Evolutionary conservation across 2,329 filamentous ascomycete genomes (phyloP).

Genomic region (Paecilomyces niveus): DNA sequence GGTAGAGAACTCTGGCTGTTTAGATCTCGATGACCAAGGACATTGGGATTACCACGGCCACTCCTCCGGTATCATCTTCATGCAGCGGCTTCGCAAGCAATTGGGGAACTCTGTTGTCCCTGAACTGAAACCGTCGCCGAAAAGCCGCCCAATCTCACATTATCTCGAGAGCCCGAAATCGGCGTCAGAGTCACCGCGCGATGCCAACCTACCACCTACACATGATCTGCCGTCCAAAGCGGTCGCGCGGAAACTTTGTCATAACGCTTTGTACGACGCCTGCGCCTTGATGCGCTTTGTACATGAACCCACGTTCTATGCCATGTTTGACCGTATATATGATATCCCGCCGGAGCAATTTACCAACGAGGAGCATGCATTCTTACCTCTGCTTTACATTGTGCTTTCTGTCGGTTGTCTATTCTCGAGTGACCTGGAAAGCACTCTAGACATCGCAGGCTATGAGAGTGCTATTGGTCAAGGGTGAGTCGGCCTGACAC

Average conservation of each 20-base stretch:
- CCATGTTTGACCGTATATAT: slow-evolving; percentile 70
- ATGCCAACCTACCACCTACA: slow-evolving; percentile 45
- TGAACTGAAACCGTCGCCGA: slow-evolving; percentile 50
- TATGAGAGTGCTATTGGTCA: slow-evolving; percentile 47
- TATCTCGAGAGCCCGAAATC: slow-evolving; percentile 65
- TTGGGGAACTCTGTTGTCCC: slow-evolving; percentile 66
- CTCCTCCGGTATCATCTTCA: slow-evolving; percentile 84
- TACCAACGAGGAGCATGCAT: slow-evolving; percentile 58
- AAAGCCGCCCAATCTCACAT: slow-evolving; percentile 45
- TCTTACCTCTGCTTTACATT: slow-evolving; percentile 64
- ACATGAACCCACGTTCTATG: slow-evolving; percentile 74
- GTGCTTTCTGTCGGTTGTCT: slow-evolving; percentile 67
- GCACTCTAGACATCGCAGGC: slow-evolving; percentile 40
- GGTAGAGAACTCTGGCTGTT: slow-evolving; percentile 84
- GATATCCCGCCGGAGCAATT: slow-evolving; percentile 57
- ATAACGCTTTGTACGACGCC: slow-evolving; percentile 55
- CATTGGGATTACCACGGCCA: slow-evolving; percentile 94
- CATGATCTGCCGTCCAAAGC: slow-evolving; percentile 63
- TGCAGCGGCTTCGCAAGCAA: slow-evolving; percentile 79
- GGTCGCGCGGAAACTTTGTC: slow-evolving; percentile 50
- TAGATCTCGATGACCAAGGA: slow-evolving; percentile 85
- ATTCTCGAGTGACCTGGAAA: slow-evolving; percentile 55
- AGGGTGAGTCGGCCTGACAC: slow-evolving; percentile 37
- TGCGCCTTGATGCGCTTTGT: slow-evolving; percentile 63
- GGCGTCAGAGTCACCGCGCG: slow-evolving; percentile 57